phyloP scores from a whole-genome alignment of 2,329 filamentous ascomycete species.

The Ceratocystis papillata region DNA sequence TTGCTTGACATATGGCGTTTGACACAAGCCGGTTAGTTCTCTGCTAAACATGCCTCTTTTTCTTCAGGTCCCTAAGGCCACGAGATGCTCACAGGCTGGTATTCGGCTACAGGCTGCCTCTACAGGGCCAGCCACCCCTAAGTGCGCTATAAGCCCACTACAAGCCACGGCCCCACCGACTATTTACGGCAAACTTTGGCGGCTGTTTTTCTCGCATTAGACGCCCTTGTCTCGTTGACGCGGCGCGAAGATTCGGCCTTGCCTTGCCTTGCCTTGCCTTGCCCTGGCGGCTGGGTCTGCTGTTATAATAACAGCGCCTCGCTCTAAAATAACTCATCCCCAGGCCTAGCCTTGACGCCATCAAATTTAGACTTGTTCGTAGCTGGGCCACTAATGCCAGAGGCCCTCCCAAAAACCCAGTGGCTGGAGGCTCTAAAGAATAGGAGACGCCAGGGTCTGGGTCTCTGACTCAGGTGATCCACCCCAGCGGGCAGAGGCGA shows the following conservation, averaged over 20 bases:
- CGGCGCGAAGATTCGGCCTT: too few relatives aligned
- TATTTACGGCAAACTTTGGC: not conserved
- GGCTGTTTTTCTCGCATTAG: not conserved
- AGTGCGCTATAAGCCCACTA: too few relatives aligned
- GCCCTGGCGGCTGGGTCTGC: not conserved
- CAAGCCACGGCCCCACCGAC: not conserved
- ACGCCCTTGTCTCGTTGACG: not conserved
- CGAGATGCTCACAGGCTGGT: not conserved
- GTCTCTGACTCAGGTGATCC: not conserved
- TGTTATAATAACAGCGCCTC: not conserved
- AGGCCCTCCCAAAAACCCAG: too few relatives aligned
- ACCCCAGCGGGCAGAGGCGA: not conserved
- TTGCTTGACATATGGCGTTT: slow-evolving; percentile 13
- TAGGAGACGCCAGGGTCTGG: not conserved
- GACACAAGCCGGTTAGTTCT: not conserved
- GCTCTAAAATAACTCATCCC: not conserved
- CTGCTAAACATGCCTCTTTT: too few relatives aligned
- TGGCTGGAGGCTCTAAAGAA: too few relatives aligned
- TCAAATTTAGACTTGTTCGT: too few relatives aligned
- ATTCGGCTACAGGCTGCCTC: not conserved
- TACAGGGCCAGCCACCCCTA: not conserved
- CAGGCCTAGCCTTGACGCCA: too few relatives aligned
- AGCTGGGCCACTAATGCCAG: too few relatives aligned
- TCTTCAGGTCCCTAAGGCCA: too few relatives aligned
- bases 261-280: too few relatives aligned